A percentile compares a stretch with the other conserved stretches of the same genome.
These are phyloP conservation scores for Lepidium didymum DNA, from an alignment of 345 rosid species.

Conservation along the genomic window DNA sequence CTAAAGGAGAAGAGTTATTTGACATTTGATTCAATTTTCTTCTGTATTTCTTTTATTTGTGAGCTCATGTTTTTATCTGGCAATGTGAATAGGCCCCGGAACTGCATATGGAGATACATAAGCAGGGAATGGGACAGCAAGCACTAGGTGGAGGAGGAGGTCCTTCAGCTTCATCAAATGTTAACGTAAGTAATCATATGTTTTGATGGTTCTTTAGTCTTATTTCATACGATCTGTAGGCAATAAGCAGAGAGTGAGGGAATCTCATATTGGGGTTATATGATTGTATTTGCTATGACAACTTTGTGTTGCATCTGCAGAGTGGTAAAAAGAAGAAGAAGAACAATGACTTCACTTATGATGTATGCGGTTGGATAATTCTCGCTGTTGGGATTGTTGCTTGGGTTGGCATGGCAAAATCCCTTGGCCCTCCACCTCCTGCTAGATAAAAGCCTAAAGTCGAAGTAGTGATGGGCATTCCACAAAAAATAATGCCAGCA, in stretches of 20 bases:
- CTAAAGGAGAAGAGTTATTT: neutral
- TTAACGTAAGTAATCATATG: conserved; percentile 36
- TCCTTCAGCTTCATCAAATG: conserved; percentile 49
- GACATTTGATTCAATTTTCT: neutral
- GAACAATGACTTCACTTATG: conserved; percentile 71
- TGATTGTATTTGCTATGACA: neutral
- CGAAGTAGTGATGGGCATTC: neutral
- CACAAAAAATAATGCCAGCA: neutral
- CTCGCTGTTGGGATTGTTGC: conserved; percentile 78
- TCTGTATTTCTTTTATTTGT: neutral
- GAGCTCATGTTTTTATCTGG: neutral
- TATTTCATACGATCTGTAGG: neutral
- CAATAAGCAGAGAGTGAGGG: neutral
- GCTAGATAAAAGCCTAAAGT: conserved; percentile 15
- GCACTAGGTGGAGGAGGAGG: conserved; percentile 38
- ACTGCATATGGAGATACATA: conserved; percentile 57
- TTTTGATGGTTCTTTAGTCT: neutral
- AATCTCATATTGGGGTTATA: neutral
- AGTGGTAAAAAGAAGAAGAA: conserved; percentile 51
- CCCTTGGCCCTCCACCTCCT: conserved; percentile 60
- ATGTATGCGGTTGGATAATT: conserved; percentile 83
- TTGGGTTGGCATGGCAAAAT: conserved; percentile 83
- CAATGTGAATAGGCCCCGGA: conserved; percentile 62
- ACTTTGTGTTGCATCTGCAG: conserved; percentile 2
- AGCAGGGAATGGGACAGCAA: conserved; percentile 48